Evolutionary conservation across 176 grass and related monocot genomes (phyloP), one percentile per base, ranked within the genome.

Genomic region (Stipa capillata): DNA sequence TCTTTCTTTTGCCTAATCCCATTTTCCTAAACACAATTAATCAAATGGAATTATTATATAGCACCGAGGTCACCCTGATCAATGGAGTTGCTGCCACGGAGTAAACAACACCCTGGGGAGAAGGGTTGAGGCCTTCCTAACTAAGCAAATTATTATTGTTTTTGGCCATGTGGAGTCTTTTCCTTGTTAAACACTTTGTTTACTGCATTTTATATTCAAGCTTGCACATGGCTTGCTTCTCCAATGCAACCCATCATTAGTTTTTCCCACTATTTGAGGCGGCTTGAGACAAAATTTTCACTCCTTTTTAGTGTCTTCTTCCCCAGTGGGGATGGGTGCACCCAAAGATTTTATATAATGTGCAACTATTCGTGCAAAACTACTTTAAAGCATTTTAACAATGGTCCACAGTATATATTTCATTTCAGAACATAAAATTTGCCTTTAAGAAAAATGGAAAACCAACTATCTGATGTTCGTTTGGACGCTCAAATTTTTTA

Each of bases 21-120:
- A 47, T 48, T 78, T 87, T 56, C 28, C 51, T 68, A 42, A 69
- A 61, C 29, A 15, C 13, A 16, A 3, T 7, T 63, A 84, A 76
- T 56, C 48, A 83, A 36, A 72, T 78, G 65, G 23, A 20, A 78
- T 77, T 82, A 47, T 49, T 78, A 43, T 52, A 86, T 47, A 83
- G 4, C 67, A 35, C 39, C 10, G 50, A 28, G 25, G 7, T 76
- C 71, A 40, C 77, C 60, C 20, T 70, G 21, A 84, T 74, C 61
- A 20, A 70, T 84, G 81, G 18, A 81, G 48, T 50, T 84, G 85
- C 59, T 84, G 33, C 43, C 33, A 41, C 64, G 37, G 13, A 40
- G 81, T 81, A 77, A 85, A 87, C 85, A 91, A 36, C 36, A 78
- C 51, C 80, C 88, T 80, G 74, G 80, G 81, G 43, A 63, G 16